Conservation (phyloP, 176 grass and related monocot genomes). For the Oryza nivara region DNA sequence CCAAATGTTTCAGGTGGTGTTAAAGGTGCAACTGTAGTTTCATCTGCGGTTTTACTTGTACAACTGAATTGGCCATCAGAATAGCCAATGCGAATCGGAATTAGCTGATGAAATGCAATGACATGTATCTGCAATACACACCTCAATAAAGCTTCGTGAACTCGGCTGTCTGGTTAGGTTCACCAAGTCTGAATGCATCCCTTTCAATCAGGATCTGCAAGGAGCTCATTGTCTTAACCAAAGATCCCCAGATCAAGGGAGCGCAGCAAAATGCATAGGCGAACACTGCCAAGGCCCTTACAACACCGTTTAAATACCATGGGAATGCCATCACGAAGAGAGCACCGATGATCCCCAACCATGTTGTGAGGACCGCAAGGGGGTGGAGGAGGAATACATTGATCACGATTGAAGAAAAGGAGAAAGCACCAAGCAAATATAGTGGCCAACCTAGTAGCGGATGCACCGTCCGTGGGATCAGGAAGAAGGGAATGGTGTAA, state of each 20-base stretch:
- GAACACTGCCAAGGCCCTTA: conserved; percentile 68
- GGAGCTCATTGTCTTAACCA: conserved; percentile 68
- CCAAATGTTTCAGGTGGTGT: conserved; percentile 39
- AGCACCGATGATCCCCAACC: conserved; percentile 65
- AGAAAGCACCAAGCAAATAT: conserved; percentile 70
- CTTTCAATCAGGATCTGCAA: conserved; percentile 71
- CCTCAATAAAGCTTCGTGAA: conserved; percentile 88
- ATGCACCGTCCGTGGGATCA: conserved; percentile 80
- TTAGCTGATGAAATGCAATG: conserved; percentile 48
- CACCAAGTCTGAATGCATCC: conserved; percentile 76
- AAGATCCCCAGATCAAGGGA: conserved; percentile 66
- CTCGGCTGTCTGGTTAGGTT: conserved; percentile 58
- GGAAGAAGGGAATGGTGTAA: conserved; percentile 83
- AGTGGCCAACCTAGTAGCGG: conserved; percentile 83
- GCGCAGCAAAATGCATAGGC: conserved; percentile 74
- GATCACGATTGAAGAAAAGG: conserved; percentile 73
- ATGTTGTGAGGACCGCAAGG: conserved; percentile 54
- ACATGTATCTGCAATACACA: conserved; percentile 29
- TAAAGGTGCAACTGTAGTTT: conserved; percentile 34
- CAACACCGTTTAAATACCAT: conserved; percentile 78
- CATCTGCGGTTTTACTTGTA: conserved; percentile 49
- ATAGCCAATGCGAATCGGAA: conserved; percentile 39
- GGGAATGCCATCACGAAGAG: conserved; percentile 86
- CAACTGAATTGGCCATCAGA: conserved; percentile 52
- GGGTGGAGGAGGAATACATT: conserved; percentile 73